These are phyloP conservation scores for Phytophthora pinifolia DNA, from an alignment of 352 stramenopile genomes.

Conservation along the genomic window DNA sequence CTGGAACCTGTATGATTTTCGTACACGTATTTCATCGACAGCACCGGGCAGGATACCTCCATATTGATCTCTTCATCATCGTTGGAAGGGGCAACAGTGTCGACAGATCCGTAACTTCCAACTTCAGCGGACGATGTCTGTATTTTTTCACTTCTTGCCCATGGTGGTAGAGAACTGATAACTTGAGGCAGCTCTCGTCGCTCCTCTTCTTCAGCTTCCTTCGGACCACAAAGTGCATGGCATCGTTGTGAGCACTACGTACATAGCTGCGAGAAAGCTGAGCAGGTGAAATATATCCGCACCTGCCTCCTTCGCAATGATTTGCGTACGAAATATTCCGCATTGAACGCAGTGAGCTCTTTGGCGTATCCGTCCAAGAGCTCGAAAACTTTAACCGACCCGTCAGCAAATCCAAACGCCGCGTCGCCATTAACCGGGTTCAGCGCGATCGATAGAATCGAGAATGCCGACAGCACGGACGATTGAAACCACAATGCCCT, in stretches of 20 bases:
- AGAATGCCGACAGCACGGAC: constrained; percentile 69
- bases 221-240: constrained; percentile 15
- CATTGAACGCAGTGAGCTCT: constrained; percentile 47
- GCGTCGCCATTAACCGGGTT: constrained; percentile 68
- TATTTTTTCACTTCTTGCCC: constrained; percentile 61
- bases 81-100: not conserved
- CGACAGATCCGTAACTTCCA: constrained; percentile 8
- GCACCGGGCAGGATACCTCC: constrained; percentile 46
- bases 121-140: too few relatives aligned
- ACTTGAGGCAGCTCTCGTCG: constrained; percentile 56
- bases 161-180: constrained; percentile 67
- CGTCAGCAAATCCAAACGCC: constrained; percentile 71
- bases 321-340: constrained; percentile 54
- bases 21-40: constrained; percentile 56
- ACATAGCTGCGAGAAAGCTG: too few relatives aligned
- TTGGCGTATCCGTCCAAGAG: constrained; percentile 54
- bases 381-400: constrained; percentile 59
- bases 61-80: constrained; percentile 14
- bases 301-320: constrained; percentile 23
- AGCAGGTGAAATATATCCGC: not conserved
- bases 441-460: constrained; percentile 63
- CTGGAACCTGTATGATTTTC: constrained; percentile 21
- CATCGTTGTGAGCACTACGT: not conserved
- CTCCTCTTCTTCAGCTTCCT: constrained; percentile 47
- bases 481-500: constrained; percentile 75